Evolutionary conservation across 495 filamentous ascomycete species (phyloP).

Genomic region (Xylaria telfairii): DNA sequence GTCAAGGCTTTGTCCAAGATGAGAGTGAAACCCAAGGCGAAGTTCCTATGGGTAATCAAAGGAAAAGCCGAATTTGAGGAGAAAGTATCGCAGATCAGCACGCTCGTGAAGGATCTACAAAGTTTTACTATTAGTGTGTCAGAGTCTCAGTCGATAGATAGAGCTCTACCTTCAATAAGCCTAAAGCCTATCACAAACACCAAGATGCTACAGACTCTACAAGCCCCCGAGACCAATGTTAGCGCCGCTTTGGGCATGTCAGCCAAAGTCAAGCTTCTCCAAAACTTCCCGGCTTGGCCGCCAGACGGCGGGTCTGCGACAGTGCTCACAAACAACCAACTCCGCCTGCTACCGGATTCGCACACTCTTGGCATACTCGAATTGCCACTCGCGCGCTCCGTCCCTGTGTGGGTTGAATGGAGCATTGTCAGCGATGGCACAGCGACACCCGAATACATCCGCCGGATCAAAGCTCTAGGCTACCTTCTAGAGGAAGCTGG

Average conservation of each 20-base stretch:
- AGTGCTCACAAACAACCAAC: background rate
- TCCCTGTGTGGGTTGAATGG: constrained; percentile 5
- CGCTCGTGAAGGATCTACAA: background rate
- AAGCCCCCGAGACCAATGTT: background rate
- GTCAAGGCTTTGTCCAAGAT: background rate
- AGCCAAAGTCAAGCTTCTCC: background rate
- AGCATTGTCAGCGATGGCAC: background rate
- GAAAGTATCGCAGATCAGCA: background rate
- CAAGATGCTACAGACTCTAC: background rate
- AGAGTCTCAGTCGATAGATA: background rate
- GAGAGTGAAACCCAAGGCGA: background rate
- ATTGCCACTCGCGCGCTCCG: background rate
- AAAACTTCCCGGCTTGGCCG: background rate
- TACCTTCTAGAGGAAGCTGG: constrained; percentile 10
- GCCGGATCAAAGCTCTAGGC: constrained; percentile 2
- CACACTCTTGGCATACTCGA: background rate
- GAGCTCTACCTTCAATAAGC: background rate
- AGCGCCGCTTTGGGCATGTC: background rate
- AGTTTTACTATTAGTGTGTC: background rate
- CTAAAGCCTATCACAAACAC: background rate
- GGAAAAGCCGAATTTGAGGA: constrained; percentile 12
- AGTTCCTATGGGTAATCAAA: constrained; percentile 1
- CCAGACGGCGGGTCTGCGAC: background rate
- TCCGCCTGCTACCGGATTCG: background rate
- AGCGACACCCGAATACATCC: background rate